Conservation (phyloP, 2,329 filamentous ascomycete genomes). For the Xylariaceae sp. region DNA sequence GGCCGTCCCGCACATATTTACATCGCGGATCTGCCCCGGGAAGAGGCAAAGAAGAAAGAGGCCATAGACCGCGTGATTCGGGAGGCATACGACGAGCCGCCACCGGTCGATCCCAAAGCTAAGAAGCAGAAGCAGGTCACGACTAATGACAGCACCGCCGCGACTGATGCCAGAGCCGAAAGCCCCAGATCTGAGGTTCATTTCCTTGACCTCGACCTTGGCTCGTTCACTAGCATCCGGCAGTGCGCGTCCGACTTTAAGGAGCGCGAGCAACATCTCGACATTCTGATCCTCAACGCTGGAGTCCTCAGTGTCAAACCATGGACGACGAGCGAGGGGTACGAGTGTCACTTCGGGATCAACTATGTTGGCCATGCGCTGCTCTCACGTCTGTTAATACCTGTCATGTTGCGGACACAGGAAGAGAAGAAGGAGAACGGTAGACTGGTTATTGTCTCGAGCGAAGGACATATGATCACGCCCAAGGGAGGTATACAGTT, state of each 20-base stretch:
- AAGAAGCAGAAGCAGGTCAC: too few species aligned
- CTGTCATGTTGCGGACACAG: background rate
- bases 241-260: background rate
- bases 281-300: slow-evolving; percentile 6
- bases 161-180: background rate
- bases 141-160: background rate
- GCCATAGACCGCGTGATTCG: slow-evolving; percentile 5
- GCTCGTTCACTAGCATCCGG: background rate
- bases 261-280: background rate
- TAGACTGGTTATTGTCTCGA: background rate
- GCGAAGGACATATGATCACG: background rate
- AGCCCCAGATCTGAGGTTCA: background rate
- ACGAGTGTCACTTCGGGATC: slow-evolving; percentile 6
- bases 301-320: slow-evolving; percentile 2
- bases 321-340: background rate
- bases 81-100: slow-evolving; percentile 10
- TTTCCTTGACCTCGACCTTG: background rate
- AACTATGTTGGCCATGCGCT: slow-evolving; percentile 8
- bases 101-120: too few species aligned
- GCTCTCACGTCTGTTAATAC: background rate
- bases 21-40: slow-evolving; percentile 14
- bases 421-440: background rate
- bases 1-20: slow-evolving; percentile 16
- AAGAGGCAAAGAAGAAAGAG: slow-evolving; percentile 7
- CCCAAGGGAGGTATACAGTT: background rate